phyloP scores from a whole-genome alignment of 192 early-diverging fungal species.

The Allomyces macrogynus region DNA sequence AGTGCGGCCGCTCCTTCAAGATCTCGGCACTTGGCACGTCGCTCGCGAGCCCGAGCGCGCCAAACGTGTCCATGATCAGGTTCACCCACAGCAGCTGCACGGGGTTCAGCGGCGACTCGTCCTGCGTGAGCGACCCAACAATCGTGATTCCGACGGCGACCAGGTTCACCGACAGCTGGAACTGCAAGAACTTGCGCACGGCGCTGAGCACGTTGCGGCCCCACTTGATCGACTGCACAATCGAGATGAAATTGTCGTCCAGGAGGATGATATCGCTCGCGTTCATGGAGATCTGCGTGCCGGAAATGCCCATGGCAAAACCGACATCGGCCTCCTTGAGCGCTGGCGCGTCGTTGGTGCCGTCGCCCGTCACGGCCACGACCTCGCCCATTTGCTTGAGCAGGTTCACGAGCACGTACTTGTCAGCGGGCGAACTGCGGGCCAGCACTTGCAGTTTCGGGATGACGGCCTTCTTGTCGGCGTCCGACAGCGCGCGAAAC shows the following conservation, averaged over 20 bases:
- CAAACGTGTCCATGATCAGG: slow-evolving; percentile 24
- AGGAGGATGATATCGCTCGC: slow-evolving; percentile 36
- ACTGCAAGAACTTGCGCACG: slow-evolving; percentile 41
- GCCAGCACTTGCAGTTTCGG: slow-evolving; percentile 33
- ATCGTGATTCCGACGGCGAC: slow-evolving; percentile 33
- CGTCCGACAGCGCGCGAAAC: slow-evolving; percentile 23
- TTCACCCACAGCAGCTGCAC: slow-evolving; percentile 43
- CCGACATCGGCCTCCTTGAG: slow-evolving; percentile 39
- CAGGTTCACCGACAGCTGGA: slow-evolving; percentile 35
- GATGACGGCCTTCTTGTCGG: slow-evolving; percentile 25
- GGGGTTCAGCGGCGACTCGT: slow-evolving; percentile 24
- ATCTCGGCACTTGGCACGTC: slow-evolving; percentile 37
- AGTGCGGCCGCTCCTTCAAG: slow-evolving; percentile 25
- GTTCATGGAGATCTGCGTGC: slow-evolving; percentile 39
- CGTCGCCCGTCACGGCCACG: slow-evolving; percentile 40
- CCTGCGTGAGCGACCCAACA: slow-evolving; percentile 24
- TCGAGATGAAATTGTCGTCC: slow-evolving; percentile 38
- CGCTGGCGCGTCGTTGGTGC: slow-evolving; percentile 37
- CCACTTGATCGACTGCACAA: slow-evolving; percentile 33
- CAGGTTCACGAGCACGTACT: slow-evolving; percentile 27
- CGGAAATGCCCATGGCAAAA: slow-evolving; percentile 39
- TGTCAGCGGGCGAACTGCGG: slow-evolving; percentile 26
- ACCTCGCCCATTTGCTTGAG: slow-evolving; percentile 31
- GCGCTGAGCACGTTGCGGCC: slow-evolving; percentile 34
- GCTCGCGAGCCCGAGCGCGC: slow-evolving; percentile 17